Evolutionary conservation across 208 protist species (phyloP).

Genomic region (Wallacemonas sp.): DNA sequence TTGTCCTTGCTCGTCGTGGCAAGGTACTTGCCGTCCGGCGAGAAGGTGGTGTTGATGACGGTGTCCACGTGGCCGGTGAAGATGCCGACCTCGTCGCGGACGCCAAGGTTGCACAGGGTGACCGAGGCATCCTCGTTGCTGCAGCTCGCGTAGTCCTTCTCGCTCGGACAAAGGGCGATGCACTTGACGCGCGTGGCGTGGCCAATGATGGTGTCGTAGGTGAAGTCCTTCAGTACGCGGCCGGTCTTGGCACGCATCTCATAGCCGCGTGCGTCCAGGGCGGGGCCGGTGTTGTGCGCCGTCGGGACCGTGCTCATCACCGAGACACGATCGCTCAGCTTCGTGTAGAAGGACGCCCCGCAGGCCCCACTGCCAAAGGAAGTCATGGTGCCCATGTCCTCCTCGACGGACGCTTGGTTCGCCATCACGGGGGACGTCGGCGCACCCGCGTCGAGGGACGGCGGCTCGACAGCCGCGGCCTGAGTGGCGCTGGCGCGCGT

Average conservation of each 20-base stretch:
- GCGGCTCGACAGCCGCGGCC: background rate
- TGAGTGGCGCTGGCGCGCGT: slow-evolving; percentile 17
- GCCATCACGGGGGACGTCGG: background rate
- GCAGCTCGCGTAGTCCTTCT: slow-evolving; percentile 82
- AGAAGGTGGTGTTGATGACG: slow-evolving; percentile 81
- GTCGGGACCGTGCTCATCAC: slow-evolving; percentile 37
- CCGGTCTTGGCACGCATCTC: slow-evolving; percentile 8
- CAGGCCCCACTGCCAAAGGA: slow-evolving; percentile 10
- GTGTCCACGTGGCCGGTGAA: slow-evolving; percentile 88
- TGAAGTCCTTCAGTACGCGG: slow-evolving; percentile 43
- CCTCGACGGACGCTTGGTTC: background rate
- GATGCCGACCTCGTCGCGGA: slow-evolving; percentile 72
- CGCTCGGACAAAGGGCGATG: slow-evolving; percentile 67
- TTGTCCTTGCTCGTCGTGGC: slow-evolving; percentile 90
- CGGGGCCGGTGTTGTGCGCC: slow-evolving; percentile 37
- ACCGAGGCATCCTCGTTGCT: slow-evolving; percentile 85
- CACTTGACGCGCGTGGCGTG: slow-evolving; percentile 87
- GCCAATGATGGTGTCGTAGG: slow-evolving; percentile 40
- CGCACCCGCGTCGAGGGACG: background rate
- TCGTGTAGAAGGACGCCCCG: background rate
- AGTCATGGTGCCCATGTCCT: slow-evolving; percentile 4
- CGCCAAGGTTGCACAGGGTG: slow-evolving; percentile 50
- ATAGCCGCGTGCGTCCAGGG: slow-evolving; percentile 14
- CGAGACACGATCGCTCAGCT: background rate
- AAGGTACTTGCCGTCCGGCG: slow-evolving; percentile 85